Evolutionary conservation across 2,329 filamentous ascomycete genomes (phyloP).

Genomic region (Colletotrichum theobromicola): DNA sequence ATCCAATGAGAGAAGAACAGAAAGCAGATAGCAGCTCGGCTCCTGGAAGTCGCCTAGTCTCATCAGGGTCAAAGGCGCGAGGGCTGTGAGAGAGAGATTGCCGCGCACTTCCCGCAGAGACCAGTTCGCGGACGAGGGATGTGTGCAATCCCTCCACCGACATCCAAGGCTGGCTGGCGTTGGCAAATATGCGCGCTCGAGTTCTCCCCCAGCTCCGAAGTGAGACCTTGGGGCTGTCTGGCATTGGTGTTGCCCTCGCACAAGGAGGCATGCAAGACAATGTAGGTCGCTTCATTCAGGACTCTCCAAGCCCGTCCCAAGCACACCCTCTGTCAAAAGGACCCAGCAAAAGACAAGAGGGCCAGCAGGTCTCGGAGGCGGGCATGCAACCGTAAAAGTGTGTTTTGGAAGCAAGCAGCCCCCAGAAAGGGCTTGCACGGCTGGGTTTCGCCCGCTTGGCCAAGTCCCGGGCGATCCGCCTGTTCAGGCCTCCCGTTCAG

Average conservation of each 20-base stretch:
- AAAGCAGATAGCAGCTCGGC: not conserved
- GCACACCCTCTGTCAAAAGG: not conserved
- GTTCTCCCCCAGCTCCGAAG: not conserved
- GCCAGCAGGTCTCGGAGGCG: not conserved
- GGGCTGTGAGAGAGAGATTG: not conserved
- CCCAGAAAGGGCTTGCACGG: not conserved
- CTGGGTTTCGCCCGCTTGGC: not conserved
- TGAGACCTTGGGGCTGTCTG: conserved; percentile 4
- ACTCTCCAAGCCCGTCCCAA: not conserved
- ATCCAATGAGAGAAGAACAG: not conserved
- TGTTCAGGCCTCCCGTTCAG: not conserved
- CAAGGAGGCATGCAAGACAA: not conserved
- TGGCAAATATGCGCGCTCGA: not conserved
- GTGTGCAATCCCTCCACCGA: not conserved
- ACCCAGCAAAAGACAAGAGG: not conserved
- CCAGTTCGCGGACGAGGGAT: not conserved
- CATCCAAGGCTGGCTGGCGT: not conserved
- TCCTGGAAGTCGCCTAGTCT: not conserved
- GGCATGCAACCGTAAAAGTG: conserved; percentile 1
- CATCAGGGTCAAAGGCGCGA: not conserved
- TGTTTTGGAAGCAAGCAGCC: not conserved
- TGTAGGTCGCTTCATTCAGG: not conserved
- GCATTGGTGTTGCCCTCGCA: not conserved
- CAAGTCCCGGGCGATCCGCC: not conserved
- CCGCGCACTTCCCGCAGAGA: not conserved